A percentile compares a stretch with the other conserved stretches of the same genome.
Conservation (phyloP, 495 filamentous ascomycete species). For the Gamarada debralockiae region DNA sequence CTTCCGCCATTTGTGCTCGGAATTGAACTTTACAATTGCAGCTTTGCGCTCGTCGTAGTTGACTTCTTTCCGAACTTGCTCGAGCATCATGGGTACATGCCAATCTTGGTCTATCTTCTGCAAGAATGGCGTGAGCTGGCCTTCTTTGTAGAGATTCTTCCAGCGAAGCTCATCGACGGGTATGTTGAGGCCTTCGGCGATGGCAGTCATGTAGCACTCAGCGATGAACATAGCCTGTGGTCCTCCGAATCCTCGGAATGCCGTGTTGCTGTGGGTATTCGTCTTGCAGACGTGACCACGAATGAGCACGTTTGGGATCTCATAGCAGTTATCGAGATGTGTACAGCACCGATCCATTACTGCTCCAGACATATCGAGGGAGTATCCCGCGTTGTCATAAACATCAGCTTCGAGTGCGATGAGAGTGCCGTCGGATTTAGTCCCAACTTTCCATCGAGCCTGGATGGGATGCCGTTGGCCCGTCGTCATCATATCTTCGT, state of each 20-base stretch:
- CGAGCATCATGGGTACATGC: constrained; percentile 92
- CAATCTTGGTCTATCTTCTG: constrained; percentile 80
- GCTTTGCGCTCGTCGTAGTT: constrained; percentile 66
- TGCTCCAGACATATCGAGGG: constrained; percentile 83
- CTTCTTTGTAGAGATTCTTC: constrained; percentile 85
- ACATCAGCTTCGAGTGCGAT: constrained; percentile 91
- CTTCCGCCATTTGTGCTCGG: constrained; percentile 90
- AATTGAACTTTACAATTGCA: constrained; percentile 79
- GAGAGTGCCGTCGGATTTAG: constrained; percentile 88
- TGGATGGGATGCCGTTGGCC: constrained; percentile 94
- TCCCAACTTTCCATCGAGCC: constrained; percentile 86
- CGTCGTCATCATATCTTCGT: constrained; percentile 90
- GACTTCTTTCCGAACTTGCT: constrained; percentile 79
- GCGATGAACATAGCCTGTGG: constrained; percentile 95
- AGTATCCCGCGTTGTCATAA: constrained; percentile 89
- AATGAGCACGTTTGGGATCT: constrained; percentile 83
- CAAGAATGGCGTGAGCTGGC: constrained; percentile 85
- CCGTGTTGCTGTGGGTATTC: constrained; percentile 94
- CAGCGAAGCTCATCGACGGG: constrained; percentile 75
- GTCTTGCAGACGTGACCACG: constrained; percentile 86
- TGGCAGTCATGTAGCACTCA: constrained; percentile 83
- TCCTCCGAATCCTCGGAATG: constrained; percentile 95
- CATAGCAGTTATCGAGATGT: constrained; percentile 86
- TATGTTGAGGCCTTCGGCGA: constrained; percentile 86
- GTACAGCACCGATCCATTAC: constrained; percentile 81